phyloP scores from a whole-genome alignment of 257 asterid genomes.

The Solanum appendiculatum region DNA sequence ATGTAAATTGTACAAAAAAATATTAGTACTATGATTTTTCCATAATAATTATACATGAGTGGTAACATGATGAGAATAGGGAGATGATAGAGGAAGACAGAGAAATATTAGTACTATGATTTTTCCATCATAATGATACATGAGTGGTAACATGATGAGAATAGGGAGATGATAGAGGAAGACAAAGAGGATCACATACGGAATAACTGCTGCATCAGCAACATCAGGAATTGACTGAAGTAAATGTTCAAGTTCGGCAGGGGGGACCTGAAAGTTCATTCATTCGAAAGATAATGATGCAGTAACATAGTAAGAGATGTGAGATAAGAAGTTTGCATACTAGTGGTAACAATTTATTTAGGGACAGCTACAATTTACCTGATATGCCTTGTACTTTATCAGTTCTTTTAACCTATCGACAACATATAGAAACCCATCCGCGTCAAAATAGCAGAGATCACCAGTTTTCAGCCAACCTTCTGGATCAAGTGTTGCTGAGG shows the following conservation, averaged over 20 bases:
- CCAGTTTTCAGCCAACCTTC: slow-evolving; percentile 98
- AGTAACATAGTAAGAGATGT: neutral
- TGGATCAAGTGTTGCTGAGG: slow-evolving; percentile 67
- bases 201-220: slow-evolving; percentile 91
- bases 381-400: slow-evolving; percentile 89
- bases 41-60: neutral
- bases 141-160: neutral
- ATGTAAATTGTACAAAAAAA: neutral
- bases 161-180: neutral
- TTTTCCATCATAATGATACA: neutral
- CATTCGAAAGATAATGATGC: neutral
- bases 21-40: neutral
- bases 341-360: neutral
- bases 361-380: slow-evolving; percentile 29
- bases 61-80: neutral
- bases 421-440: slow-evolving; percentile 65
- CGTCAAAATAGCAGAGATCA: slow-evolving; percentile 84
- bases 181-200: slow-evolving; percentile 40
- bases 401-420: slow-evolving; percentile 89
- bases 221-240: slow-evolving; percentile 75
- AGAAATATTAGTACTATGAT: neutral
- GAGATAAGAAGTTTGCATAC: neutral
- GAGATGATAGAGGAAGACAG: neutral
- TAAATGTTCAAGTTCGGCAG: slow-evolving; percentile 83
- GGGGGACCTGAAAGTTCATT: slow-evolving; percentile 68